Evolutionary conservation across 331 rosid species (phyloP), one percentile per base, ranked within the genome.

Genomic region (Spiraea crenata): DNA sequence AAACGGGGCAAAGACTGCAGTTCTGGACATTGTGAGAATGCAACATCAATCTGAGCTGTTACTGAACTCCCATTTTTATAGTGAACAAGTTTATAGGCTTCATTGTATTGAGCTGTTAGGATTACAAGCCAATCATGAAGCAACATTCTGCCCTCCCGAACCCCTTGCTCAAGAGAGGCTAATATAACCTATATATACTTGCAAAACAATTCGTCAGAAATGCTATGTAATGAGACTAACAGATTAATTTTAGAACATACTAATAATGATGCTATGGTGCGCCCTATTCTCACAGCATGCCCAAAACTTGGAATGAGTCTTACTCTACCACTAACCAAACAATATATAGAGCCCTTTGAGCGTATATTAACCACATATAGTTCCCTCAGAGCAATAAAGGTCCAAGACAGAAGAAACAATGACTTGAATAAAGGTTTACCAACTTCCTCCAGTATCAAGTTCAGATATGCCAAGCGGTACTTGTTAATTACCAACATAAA

Each of bases 121-220:
- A 93, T 85, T 79, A 93, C 99, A 51, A 93, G 97, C 99, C 99
- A 93, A 70, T 93, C 99, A 58, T 91, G 97, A 77, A 93, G 96
- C 77, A 93, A 80, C 76, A 86, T 75, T 83, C 99, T 85, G 66
- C 99, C 99, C 84, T 93, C 97, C 65, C 96, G 86, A 86, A 93
- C 89, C 69, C 99, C 99, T 80, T 93, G 92, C 91, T 93, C 93
- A 87, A 93, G 78, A 31, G 99, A 91, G 72, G 95, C 96, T 77
- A 84, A 70, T 76, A 93, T 89, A 81, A 91, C 97, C 99, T 93
- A 76, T 25, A 79, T 77, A 48, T 16, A 59, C 34, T 35, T 35
- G 12, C 3, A 31, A 38, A 63, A 20, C 52, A 39, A 19, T 16
- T 35, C 7, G 72, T 70, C 41, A 38, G 50, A 63, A 55, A 56